phyloP scores from a whole-genome alignment of 164 flowering plant species.

The Annona cherimola region DNA sequence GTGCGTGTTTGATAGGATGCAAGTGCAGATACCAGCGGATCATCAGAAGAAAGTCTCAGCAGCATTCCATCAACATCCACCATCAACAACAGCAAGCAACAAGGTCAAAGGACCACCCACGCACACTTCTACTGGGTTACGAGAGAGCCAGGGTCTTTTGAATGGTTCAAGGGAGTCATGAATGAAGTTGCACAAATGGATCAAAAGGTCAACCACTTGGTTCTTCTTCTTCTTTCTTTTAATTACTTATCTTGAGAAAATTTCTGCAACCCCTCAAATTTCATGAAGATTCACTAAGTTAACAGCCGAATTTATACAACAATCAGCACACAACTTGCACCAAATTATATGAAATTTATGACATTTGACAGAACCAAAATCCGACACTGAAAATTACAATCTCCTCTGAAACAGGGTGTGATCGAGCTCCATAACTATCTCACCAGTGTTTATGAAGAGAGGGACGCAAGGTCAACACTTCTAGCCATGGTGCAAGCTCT shows the following conservation, averaged over 20 bases:
- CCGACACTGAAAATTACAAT: not conserved
- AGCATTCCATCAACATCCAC: conserved; percentile 49
- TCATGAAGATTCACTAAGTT: not conserved
- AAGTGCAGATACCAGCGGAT: conserved; percentile 54
- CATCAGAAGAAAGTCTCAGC: conserved; percentile 55
- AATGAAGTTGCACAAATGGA: conserved; percentile 91
- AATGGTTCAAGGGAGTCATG: conserved; percentile 99
- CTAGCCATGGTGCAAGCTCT: conserved; percentile 95
- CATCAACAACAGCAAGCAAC: conserved; percentile 43
- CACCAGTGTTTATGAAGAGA: conserved; percentile 94
- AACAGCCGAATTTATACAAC: too few relatives aligned
- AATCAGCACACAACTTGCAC: not conserved
- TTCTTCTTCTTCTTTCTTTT: not conserved
- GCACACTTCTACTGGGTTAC: conserved; percentile 99
- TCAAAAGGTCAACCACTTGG: conserved; percentile 46
- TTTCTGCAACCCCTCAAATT: not conserved
- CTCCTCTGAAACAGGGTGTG: conserved; percentile 50
- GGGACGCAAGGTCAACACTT: conserved; percentile 93
- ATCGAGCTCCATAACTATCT: conserved; percentile 95
- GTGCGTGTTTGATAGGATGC: conserved; percentile 45
- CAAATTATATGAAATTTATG: not conserved
- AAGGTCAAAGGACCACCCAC: conserved; percentile 45
- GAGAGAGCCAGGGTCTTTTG: conserved; percentile 89
- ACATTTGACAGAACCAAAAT: not conserved
- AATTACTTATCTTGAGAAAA: not conserved